These are phyloP conservation scores for Corymbia maculata DNA, from an alignment of 345 rosid genomes.

Conservation along the genomic window DNA sequence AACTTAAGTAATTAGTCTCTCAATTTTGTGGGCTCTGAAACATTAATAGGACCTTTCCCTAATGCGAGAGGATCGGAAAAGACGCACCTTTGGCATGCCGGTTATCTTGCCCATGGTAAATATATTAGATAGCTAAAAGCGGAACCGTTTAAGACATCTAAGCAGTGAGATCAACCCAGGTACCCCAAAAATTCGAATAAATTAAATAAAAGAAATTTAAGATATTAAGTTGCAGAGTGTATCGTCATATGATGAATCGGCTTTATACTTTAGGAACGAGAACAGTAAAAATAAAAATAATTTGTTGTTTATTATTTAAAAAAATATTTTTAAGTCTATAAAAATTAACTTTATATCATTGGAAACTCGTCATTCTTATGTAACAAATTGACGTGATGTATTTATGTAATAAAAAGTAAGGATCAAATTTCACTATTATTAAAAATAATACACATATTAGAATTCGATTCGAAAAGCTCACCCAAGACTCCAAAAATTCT, in stretches of 20 bases:
- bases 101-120: background rate
- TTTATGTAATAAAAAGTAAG: background rate
- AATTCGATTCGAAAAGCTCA: background rate
- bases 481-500: background rate
- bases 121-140: background rate
- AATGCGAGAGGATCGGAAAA: background rate
- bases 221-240: background rate
- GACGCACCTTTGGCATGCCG: rapidly evolving
- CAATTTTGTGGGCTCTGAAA: background rate
- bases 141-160: background rate
- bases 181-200: background rate
- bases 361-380: background rate
- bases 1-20: background rate
- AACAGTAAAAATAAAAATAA: background rate
- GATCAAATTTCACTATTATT: background rate
- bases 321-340: background rate
- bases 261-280: background rate
- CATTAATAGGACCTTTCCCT: background rate
- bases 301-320: background rate
- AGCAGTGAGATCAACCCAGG: background rate
- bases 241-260: background rate
- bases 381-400: background rate
- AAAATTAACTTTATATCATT: background rate
- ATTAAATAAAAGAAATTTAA: background rate
- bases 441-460: background rate